Evolutionary conservation across 73 alveolate genomes (phyloP), one percentile per base, ranked within the genome.

Genomic region (Durusdinium trenchii): DNA sequence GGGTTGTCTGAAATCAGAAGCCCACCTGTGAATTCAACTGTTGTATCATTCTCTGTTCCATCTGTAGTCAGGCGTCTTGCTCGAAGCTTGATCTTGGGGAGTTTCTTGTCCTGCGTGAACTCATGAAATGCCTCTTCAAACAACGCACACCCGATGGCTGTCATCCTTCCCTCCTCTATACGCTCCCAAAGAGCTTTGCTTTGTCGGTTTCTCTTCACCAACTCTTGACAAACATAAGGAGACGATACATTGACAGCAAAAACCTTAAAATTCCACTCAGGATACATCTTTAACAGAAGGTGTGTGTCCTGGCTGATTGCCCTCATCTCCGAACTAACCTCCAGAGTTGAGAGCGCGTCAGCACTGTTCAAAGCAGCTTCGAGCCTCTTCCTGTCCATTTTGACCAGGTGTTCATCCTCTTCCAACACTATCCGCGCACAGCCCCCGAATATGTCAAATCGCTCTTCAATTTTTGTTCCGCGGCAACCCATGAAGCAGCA

Each of bases 181-280:
- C 69, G 69, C 69, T 47, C 47, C 91, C 91, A 79, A 45, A 79
- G 91, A 12, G 45, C 91, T 46, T 20, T 47, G 54, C 69, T 20
- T 46, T 43, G 47, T 67, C 64, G 1, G 47, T 48, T 81, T 46
- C 92, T 46, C 92, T 81, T 81, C 69, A 81, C 92, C 71, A 81
- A 48, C 92, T 81, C 92, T 81, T 46, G 92, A 5, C 71, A 46
- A 84, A 84, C 94, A 84, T 84, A 54, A 51, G 76, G 79, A 51
- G 94, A 84, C 36, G 94, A 51, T 54, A 84, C 51, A 50, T 84
- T 50, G 54, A 84, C 94, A 84, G 35, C 94, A 84, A 84, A 84
- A 20, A 6, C 12, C 32, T 52, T 28, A 54, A 36, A 84, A 16
- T 52, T n/a, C 26, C 78, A 23, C 57, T 48, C 54, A 40, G 94